Evolutionary conservation across 345 rosid species (phyloP).

Genomic region (Salix dunnii): DNA sequence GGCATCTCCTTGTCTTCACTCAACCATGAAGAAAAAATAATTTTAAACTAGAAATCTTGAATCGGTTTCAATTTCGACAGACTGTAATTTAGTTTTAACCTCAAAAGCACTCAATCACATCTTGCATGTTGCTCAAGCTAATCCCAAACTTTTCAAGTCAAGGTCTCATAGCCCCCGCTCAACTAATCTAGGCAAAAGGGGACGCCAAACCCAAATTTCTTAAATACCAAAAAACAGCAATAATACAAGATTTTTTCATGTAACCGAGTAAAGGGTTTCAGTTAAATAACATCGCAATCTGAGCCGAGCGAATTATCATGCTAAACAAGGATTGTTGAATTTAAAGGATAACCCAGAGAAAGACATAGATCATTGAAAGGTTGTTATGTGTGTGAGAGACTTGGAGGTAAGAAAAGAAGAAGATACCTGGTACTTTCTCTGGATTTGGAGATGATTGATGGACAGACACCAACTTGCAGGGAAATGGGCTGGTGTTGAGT

Average conservation of each 20-base stretch:
- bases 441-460: not conserved
- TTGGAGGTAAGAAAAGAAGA: not conserved
- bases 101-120: not conserved
- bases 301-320: not conserved
- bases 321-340: not conserved
- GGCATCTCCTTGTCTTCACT: not conserved
- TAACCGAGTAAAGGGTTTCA: not conserved
- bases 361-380: not conserved
- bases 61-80: not conserved
- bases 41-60: not conserved
- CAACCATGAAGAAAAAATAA: not conserved
- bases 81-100: not conserved
- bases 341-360: not conserved
- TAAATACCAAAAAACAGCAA: not conserved
- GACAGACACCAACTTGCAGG: not conserved
- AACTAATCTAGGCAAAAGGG: not conserved
- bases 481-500: not conserved
- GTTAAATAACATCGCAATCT: not conserved
- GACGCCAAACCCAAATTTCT: not conserved
- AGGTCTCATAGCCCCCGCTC: not conserved
- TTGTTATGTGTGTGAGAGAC: not conserved
- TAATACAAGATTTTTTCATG: not conserved
- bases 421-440: not conserved
- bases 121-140: not conserved
- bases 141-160: not conserved